Evolutionary conservation across 805 yeast species (phyloP).

Genomic region (Scheffersomyces coipomensis): DNA sequence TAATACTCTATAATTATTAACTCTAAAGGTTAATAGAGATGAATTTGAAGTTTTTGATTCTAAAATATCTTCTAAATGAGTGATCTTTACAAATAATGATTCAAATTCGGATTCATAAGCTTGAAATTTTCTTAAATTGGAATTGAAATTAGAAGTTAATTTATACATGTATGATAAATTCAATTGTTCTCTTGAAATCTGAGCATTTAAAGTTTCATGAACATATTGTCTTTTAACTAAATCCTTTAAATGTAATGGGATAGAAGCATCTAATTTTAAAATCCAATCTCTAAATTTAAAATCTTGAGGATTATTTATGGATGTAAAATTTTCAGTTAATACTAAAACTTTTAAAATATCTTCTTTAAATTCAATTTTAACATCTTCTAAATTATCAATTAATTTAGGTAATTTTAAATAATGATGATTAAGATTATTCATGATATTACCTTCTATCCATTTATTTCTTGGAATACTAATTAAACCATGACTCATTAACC

Average conservation of each 20-base stretch:
- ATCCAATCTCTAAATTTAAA: constrained; percentile 63
- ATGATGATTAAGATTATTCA: constrained; percentile 26
- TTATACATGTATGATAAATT: constrained; percentile 46
- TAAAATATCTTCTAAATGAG: constrained; percentile 58
- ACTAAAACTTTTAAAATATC: constrained; percentile 58
- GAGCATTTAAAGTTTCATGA: constrained; percentile 14
- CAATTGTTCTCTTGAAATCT: constrained; percentile 30
- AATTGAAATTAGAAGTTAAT: constrained; percentile 51
- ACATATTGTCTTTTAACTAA: constrained; percentile 28
- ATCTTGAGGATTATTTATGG: constrained; percentile 20
- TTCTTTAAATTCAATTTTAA: constrained; percentile 61
- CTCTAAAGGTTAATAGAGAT: constrained; percentile 17
- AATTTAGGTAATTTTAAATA: constrained; percentile 57
- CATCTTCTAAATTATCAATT: constrained; percentile 63
- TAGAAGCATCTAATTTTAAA: constrained; percentile 46
- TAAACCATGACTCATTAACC: constrained; percentile 85
- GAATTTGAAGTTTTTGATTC: constrained; percentile 31
- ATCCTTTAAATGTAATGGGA: constrained; percentile 39
- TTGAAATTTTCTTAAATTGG: constrained; percentile 48
- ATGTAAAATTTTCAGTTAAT: constrained; percentile 44
- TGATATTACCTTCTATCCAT: constrained; percentile 35
- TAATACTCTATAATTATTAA: constrained; percentile 16
- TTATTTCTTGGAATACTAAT: constrained; percentile 59
- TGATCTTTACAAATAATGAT: constrained; percentile 44
- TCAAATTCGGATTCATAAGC: constrained; percentile 61